Base-by-base conservation (phyloP, 2,329 filamentous ascomycete species). In the Graphiopsis chlorocephala region DNA sequence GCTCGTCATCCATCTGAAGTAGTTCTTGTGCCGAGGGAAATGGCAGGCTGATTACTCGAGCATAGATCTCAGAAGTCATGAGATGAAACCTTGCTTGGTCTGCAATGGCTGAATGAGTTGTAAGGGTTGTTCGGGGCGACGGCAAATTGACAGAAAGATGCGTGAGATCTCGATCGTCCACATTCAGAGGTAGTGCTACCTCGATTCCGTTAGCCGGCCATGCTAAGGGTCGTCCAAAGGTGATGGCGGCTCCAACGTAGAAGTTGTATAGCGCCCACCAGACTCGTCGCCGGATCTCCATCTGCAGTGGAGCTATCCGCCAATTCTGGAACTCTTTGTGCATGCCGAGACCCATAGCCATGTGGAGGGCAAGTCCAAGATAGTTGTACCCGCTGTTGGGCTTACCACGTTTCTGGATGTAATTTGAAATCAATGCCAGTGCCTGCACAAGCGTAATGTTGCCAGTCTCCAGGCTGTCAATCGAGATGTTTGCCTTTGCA, bases 301-400 rank as follows among this genome's bases (percentile, higher is more conserved):
- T 72, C 11, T 69, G 69, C 4, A 77, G 70, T 4, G 81, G 76
- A 47, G 77, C 77, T 48, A 81, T 81, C 38, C 81, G 76, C 79
- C 79, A 81, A 11, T 78, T 76, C 17, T 76, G 78, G 64, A 84
- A 82, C 65, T 83, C 81, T 65, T 82, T 82, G 66, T 83, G 81
- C n/a, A 83, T 73, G 1, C 81, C 81, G 15, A 84, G 71, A 38
- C 80, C 80, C 74, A 83, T 80, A 1, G 82, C 80, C 78, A 83
- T 82, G 53, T 80, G 74, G 25, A 81, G 75, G n/a, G 81, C 81
- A 17, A 83, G 68, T 1, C 82, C 82, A 8, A 82, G 70, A 66
- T 81, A 82, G 57, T 81, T 83, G 74, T 80, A 83, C 10, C 81
- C 81, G 8, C 77, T 80, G 67, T 84, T 84, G 2, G 82, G 82